phyloP scores from a whole-genome alignment of 768 basidiomycete species.

The Leccinum obscurum region DNA sequence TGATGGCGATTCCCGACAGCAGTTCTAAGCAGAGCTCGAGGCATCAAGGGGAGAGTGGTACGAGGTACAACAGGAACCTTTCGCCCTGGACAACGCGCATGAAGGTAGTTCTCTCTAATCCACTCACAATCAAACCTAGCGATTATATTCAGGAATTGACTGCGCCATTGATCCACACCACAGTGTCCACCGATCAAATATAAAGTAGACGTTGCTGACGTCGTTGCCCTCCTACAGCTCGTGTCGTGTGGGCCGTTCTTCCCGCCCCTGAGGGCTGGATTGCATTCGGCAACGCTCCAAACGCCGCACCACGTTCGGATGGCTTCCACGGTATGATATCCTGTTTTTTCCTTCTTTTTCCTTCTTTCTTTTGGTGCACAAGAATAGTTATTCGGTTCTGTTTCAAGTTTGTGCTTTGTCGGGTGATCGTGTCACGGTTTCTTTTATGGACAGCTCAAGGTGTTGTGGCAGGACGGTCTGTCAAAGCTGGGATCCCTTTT shows the following conservation, averaged over 20 bases:
- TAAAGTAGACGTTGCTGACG: conserved; percentile 49
- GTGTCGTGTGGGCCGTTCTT: conserved; percentile 67
- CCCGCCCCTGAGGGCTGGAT: conserved; percentile 68
- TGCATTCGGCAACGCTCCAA: conserved; percentile 65
- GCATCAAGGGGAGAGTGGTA: conserved; percentile 53
- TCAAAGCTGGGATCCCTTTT: too few relatives aligned
- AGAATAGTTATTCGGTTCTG: not conserved
- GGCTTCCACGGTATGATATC: conserved; percentile 55
- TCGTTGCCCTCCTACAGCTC: conserved; percentile 64
- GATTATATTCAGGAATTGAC: conserved; percentile 25
- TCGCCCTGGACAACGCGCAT: conserved; percentile 32
- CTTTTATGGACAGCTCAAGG: too few relatives aligned
- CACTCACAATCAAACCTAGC: not conserved
- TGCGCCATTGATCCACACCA: conserved; percentile 20
- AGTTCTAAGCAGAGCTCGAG: conserved; percentile 58
- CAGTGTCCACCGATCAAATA: conserved; percentile 29
- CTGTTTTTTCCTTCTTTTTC: conserved; percentile 24
- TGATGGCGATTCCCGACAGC: conserved; percentile 42
- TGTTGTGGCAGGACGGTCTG: too few relatives aligned
- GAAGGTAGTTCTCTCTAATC: not conserved
- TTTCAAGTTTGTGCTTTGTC: not conserved
- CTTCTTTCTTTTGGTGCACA: not conserved
- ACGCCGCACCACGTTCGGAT: conserved; percentile 50
- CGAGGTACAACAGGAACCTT: conserved; percentile 42
- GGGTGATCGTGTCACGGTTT: not conserved